These are phyloP conservation scores for Drosera spatulata DNA, from an alignment of 179 eudicot genomes.

Conservation along the genomic window DNA sequence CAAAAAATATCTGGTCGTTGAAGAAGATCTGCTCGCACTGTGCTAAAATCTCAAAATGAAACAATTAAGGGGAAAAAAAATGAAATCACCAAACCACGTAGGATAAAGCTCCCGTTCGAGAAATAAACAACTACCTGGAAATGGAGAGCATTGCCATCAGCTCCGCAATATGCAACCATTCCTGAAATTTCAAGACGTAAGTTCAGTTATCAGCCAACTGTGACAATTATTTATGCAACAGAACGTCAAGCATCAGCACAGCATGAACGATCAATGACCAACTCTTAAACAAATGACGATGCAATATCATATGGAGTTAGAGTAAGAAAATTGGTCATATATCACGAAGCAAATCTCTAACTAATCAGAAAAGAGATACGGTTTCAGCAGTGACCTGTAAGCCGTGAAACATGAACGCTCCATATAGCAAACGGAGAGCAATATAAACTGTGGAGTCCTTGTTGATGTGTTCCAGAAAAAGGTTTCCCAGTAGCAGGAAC, in stretches of 20 bases:
- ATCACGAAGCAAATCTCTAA: background rate
- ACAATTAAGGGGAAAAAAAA: background rate
- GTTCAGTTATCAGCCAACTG: too few species aligned
- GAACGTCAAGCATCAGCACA: too few species aligned
- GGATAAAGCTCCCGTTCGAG: background rate
- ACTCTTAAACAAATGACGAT: background rate
- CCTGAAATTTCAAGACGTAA: slow-evolving; percentile 26
- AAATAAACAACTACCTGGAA: slow-evolving; percentile 51
- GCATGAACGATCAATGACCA: too few species aligned
- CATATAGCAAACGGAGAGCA: slow-evolving; percentile 71
- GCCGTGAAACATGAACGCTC: slow-evolving; percentile 72
- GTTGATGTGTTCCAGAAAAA: slow-evolving; percentile 44
- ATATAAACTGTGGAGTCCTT: slow-evolving; percentile 49
- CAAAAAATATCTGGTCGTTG: too few species aligned
- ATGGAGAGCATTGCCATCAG: slow-evolving; percentile 64
- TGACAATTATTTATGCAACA: background rate
- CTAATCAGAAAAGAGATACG: background rate
- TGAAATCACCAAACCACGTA: background rate
- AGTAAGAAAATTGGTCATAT: background rate
- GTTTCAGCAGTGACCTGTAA: slow-evolving; percentile 38
- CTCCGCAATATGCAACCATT: slow-evolving; percentile 78
- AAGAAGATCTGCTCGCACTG: too few species aligned
- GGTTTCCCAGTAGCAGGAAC: slow-evolving; percentile 69
- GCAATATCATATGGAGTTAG: background rate
- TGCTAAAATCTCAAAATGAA: background rate